Percentiles rank a stretch among this genome's conserved stretches.
Conservation (phyloP, 768 basidiomycete genomes). For the Russula lepida region DNA sequence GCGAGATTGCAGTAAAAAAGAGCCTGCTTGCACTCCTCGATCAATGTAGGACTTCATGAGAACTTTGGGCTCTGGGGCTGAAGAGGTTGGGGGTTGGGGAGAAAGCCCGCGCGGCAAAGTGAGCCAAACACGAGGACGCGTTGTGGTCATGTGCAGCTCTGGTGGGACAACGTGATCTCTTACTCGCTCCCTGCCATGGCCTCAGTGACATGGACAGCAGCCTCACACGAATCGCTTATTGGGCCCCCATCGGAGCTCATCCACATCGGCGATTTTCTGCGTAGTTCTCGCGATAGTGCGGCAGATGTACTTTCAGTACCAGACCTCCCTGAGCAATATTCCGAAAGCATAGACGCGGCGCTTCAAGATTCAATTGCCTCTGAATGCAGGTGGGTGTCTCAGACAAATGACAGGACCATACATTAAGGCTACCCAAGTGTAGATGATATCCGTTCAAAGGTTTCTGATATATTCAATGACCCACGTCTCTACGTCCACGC, state of each 20-base stretch:
- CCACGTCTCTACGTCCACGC: slow-evolving; percentile 52
- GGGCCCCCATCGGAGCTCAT: slow-evolving; percentile 27
- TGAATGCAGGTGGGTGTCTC: slow-evolving; percentile 31
- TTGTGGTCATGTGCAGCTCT: slow-evolving; percentile 11
- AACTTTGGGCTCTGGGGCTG: background rate
- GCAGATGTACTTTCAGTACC: background rate
- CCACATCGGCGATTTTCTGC: slow-evolving; percentile 25
- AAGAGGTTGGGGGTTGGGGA: background rate
- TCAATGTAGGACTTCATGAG: slow-evolving; percentile 16
- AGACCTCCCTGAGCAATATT: background rate
- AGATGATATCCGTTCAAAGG: slow-evolving; percentile 37
- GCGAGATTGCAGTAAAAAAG: background rate
- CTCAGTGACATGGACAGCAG: slow-evolving; percentile 5
- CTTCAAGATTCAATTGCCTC: slow-evolving; percentile 21
- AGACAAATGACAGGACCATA: background rate
- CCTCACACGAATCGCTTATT: slow-evolving; percentile 20
- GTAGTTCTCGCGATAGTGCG: slow-evolving; percentile 7
- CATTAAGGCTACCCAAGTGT: slow-evolving; percentile 34
- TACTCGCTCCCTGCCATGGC: background rate
- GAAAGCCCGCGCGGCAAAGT: background rate
- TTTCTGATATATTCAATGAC: slow-evolving; percentile 44
- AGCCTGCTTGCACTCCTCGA: slow-evolving; percentile 19
- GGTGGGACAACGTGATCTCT: background rate
- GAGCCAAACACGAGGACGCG: slow-evolving; percentile 10
- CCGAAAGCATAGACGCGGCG: background rate